Base-by-base conservation (phyloP, 345 rosid species). In the Gossypioides kirkii region DNA sequence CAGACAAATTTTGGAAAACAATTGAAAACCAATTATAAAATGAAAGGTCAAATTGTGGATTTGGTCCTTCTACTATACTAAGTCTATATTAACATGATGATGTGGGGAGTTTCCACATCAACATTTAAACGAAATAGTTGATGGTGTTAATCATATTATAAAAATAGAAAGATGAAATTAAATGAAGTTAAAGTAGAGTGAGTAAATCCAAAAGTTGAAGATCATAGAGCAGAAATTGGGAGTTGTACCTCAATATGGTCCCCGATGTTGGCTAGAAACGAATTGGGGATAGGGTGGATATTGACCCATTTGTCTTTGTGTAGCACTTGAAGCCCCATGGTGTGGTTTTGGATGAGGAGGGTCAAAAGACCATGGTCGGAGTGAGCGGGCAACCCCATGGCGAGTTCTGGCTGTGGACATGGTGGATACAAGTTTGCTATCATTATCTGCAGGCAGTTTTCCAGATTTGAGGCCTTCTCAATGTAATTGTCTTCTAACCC, bases 331-430 rank as follows among this genome's bases (percentile, higher is more conserved):
- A 89, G 89, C 42, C 90, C 89, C 26, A 72, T 73, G 7, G 76
- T 49, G 54, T 79, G 87, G 43, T 86, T 87, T 2, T 85, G 84
- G 4, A 73, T 72, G 0, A 88, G 80, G 42, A 86, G 43, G 3
- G 90, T 85, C 22, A 86, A 49, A n/a, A 86, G 81, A 56, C 93
- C 85, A 9, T 88, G 89, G 49, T 86, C 89, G 0, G 93, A 82
- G 63, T 88, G 93, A 28, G 90, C 82, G 0, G 89, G 84, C 71
- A 88, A 0, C 2, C 93, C 93, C 83, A 88, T 84, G 22, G 86
- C 88, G 1, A 76, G 82, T 12, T 84, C 85, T 18, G 92, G 92
- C 70, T 83, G 82, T 14, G 87, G 86, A 73, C 92, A 88, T 4
- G 90, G 78, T 2, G 92, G 88, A 56, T 88, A 88, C 4, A 79